phyloP scores from a whole-genome alignment of 148 eudicot species.

The Dianthus caryophyllus region DNA sequence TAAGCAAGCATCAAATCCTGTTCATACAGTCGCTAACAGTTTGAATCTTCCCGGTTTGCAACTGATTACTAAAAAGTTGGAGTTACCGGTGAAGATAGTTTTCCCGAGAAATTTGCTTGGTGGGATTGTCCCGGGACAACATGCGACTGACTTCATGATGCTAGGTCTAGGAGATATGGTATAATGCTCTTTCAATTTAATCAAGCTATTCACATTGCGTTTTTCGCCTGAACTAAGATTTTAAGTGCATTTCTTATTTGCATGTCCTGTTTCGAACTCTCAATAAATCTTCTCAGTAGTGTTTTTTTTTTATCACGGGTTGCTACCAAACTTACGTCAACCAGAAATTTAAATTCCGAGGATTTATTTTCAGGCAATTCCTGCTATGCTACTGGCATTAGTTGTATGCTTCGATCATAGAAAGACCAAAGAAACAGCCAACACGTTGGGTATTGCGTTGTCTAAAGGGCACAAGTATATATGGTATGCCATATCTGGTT shows the following conservation, averaged over 20 bases:
- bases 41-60: slow-evolving; percentile 95
- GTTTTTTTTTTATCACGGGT: background rate
- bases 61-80: slow-evolving; percentile 81
- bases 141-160: slow-evolving; percentile 77
- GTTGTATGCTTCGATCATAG: slow-evolving; percentile 85
- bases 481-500: slow-evolving; percentile 79
- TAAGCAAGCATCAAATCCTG: slow-evolving; percentile 95
- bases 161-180: slow-evolving; percentile 99
- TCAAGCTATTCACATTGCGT: background rate
- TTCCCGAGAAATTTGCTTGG: slow-evolving; percentile 87
- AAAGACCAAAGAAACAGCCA: slow-evolving; percentile 46
- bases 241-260: background rate
- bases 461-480: slow-evolving; percentile 76
- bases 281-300: background rate
- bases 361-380: slow-evolving; percentile 74
- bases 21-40: slow-evolving; percentile 90
- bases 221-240: background rate
- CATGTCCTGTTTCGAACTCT: background rate
- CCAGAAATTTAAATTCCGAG: background rate
- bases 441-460: slow-evolving; percentile 43
- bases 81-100: slow-evolving; percentile 91
- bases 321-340: background rate
- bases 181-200: slow-evolving; percentile 22
- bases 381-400: slow-evolving; percentile 89
- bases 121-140: slow-evolving; percentile 54